Evolutionary conservation across 305 asterid genomes (phyloP).

Genomic region (Fraxinus nigra): DNA sequence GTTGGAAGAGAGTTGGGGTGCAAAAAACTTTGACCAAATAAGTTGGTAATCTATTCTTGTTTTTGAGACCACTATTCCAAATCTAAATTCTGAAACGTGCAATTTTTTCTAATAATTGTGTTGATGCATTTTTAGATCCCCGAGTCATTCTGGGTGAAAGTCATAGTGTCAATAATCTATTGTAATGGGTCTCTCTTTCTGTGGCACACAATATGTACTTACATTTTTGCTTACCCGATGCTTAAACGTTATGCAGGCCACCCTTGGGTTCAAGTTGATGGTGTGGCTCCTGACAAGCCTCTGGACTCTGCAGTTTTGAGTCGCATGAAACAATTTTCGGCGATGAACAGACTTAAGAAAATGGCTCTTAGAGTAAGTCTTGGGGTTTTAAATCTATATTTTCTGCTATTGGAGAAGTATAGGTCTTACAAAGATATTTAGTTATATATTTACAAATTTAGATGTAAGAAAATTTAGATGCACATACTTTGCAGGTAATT

Average conservation of each 20-base stretch:
- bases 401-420: not conserved
- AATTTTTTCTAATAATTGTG: not conserved
- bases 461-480: not conserved
- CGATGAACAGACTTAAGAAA: conserved; percentile 76
- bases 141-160: not conserved
- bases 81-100: not conserved
- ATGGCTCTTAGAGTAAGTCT: conserved; percentile 73
- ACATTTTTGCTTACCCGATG: conserved; percentile 18
- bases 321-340: conserved; percentile 76
- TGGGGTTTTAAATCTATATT: not conserved
- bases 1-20: not conserved
- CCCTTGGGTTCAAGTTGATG: conserved; percentile 81
- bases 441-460: not conserved
- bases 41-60: not conserved
- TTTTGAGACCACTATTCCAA: not conserved
- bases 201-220: not conserved
- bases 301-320: conserved; percentile 73
- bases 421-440: not conserved
- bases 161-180: not conserved
- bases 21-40: not conserved
- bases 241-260: conserved; percentile 48
- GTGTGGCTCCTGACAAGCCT: conserved; percentile 78
- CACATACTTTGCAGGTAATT: conserved; percentile 46
- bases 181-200: not conserved
- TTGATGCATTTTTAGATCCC: not conserved